These are phyloP conservation scores for Bromus sterilis DNA, from an alignment of 176 grass and related monocot genomes.

Conservation along the genomic window DNA sequence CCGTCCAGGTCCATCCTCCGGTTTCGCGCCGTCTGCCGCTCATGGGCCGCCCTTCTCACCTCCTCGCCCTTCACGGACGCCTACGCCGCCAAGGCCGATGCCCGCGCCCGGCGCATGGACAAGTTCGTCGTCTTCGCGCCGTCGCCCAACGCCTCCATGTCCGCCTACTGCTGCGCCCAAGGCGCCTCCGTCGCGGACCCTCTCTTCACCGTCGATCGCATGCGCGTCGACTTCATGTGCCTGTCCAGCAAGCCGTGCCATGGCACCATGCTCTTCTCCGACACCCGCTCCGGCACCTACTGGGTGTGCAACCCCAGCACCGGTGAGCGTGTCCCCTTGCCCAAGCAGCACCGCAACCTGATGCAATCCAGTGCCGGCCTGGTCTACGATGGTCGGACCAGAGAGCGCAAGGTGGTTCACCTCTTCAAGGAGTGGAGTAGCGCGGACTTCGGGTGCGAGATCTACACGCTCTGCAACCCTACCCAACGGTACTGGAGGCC, in stretches of 20 bases:
- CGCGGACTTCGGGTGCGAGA: not conserved
- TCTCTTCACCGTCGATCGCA: not conserved
- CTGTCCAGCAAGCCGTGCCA: not conserved
- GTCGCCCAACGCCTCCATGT: not conserved
- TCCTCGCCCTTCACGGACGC: not conserved
- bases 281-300: not conserved
- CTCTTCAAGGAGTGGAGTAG: not conserved
- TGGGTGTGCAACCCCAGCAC: conserved; percentile 29
- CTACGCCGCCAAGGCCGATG: not conserved
- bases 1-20: not conserved
- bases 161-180: not conserved
- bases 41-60: not conserved
- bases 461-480: not conserved
- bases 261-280: conserved; percentile 3
- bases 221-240: not conserved
- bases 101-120: not conserved
- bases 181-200: not conserved
- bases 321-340: not conserved
- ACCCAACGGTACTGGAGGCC: not conserved
- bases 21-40: not conserved
- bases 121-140: not conserved
- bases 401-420: not conserved
- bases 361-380: not conserved
- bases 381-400: not conserved
- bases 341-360: not conserved